Base-by-base conservation (phyloP, 2,329 filamentous ascomycete genomes). In the Botrytis aclada region DNA sequence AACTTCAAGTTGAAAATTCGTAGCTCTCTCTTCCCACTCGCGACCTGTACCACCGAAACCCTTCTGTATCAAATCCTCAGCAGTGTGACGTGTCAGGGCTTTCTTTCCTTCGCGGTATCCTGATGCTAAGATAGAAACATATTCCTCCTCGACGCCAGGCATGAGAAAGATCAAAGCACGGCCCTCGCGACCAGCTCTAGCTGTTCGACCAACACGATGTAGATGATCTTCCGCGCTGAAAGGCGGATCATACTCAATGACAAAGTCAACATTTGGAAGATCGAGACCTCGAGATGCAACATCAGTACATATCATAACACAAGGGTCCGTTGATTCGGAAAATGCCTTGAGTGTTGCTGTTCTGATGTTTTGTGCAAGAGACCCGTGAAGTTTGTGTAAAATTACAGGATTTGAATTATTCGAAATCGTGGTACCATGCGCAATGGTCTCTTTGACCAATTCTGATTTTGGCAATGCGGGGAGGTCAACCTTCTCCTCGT, bases 261-360 rank as follows among this genome's bases (percentile, higher is more conserved):
- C 94, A 32, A 98, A 87, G 81, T 99, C 96, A 69, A 99, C 93
- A 69, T 96, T 95, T 0, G 95, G 95, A 25, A 99, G 89, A 85
- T 99, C 96, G 60, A 99, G 90, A 84, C 96, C 96, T 80, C 96
- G 93, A 32, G 96, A 96, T 20, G 96, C 94, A 69, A 99, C 96
- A 80, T 99, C 96, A 1, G 96, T 99, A 77, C 95, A 97, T 76
- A 99, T 88, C 25, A 99, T 88, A 5, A 99, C 89, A 0, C 92
- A 91, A 0, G 95, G 92, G 32, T 93, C 88, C 41, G 87, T 89
- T 80, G 90, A 92, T 60, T 87, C 87, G 4, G 92, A 88, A 83
- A 97, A 99, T 4, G 93, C 89, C 58, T 89, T 88, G 22, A 99
- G 88, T 0, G 96, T 98, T 9, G 92, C 89, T 3, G 95, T 98